Percentiles rank a stretch among this genome's conserved stretches.
Conservation (phyloP, 202 grass and related monocot species). For the Setaria italica region DNA sequence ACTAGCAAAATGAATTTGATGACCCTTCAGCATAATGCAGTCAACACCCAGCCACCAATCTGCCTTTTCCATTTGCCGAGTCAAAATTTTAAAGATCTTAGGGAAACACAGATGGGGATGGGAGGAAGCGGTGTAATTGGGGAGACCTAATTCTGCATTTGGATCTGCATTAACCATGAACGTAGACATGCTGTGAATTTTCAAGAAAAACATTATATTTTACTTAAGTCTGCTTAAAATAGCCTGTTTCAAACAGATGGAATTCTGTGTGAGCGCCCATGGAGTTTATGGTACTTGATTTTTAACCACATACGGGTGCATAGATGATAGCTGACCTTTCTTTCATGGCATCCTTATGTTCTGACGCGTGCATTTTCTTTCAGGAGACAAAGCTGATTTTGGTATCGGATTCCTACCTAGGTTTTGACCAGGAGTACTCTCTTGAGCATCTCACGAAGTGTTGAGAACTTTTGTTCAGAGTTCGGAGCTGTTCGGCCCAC, state of each 20-base stretch:
- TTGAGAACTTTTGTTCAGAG: constrained; percentile 30
- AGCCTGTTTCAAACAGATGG: not conserved
- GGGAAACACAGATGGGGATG: too few species aligned
- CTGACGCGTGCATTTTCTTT: constrained; percentile 36
- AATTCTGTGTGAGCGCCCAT: not conserved
- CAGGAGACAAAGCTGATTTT: constrained; percentile 90
- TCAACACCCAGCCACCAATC: not conserved
- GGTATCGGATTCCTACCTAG: constrained; percentile 93
- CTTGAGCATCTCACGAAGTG: constrained; percentile 54
- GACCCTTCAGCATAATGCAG: constrained; percentile 23
- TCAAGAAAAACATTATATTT: not conserved
- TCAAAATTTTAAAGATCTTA: not conserved
- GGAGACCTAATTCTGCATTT: constrained; percentile 17
- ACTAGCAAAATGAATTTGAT: constrained; percentile 19
- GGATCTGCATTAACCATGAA: constrained; percentile 30
- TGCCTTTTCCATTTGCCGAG: constrained; percentile 1
- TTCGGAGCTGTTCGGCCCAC: not conserved
- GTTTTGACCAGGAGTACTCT: constrained; percentile 75
- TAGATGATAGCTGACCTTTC: not conserved
- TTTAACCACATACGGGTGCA: not conserved
- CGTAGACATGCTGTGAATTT: not conserved
- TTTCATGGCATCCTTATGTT: constrained; percentile 32
- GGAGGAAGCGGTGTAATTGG: not conserved
- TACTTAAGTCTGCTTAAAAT: not conserved
- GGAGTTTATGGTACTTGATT: not conserved